Percentiles rank a stretch among this genome's conserved stretches.
Conservation (phyloP, 2,329 filamentous ascomycete species). For the Cladosporium sp. region DNA sequence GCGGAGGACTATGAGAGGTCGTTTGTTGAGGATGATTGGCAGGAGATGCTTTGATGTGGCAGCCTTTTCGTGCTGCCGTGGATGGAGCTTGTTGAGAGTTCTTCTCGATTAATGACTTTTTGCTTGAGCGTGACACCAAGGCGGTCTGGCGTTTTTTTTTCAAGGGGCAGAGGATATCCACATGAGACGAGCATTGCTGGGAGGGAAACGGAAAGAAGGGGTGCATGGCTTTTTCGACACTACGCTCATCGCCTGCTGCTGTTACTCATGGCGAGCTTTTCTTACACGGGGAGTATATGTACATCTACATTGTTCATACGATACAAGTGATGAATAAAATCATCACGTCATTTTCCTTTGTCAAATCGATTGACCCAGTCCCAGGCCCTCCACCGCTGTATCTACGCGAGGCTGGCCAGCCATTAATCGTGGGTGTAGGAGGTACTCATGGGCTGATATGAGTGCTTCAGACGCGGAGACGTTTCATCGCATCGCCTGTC, state of each 20-base stretch:
- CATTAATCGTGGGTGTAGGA: not conserved
- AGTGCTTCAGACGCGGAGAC: not conserved
- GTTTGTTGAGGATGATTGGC: conserved; percentile 21
- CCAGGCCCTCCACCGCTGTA: too few species aligned
- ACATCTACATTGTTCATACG: not conserved
- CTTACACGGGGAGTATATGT: not conserved
- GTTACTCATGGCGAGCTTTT: not conserved
- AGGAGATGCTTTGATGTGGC: conserved; percentile 8
- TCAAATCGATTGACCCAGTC: too few species aligned
- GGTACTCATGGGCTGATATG: not conserved
- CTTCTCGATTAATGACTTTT: not conserved
- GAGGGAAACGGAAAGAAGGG: not conserved
- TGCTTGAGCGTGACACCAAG: not conserved
- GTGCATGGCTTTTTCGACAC: not conserved
- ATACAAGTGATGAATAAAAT: not conserved
- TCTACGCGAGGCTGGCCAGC: too few species aligned
- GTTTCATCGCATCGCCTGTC: not conserved
- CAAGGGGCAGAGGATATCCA: not conserved
- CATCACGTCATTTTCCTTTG: too few species aligned
- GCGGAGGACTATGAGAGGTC: conserved; percentile 27
- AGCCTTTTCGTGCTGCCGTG: not conserved
- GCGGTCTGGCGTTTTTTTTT: not conserved
- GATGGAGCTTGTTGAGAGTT: not conserved
- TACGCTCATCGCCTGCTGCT: not conserved
- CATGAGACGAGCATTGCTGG: not conserved